Base-by-base conservation (phyloP, 306 rosid genomes). In the Pterocarpus santalinus region DNA sequence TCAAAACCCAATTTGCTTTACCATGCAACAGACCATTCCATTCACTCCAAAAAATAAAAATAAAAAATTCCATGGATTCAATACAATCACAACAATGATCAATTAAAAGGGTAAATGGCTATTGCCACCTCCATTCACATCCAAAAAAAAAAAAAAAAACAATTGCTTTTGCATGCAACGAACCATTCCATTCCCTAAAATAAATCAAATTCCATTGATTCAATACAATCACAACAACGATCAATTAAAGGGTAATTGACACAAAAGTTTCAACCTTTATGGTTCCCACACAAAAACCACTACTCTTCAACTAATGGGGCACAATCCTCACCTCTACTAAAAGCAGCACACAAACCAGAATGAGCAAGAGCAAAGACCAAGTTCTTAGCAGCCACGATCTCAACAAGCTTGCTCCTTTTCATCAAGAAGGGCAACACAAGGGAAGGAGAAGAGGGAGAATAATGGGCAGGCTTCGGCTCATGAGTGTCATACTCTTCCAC, bases 291-390 rank as follows among this genome's bases (percentile, higher is more conserved):
- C 28, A 55, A 55, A 55, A 55, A 55, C 4, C 12, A 14, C 6
- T 5, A n/a, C 8, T 14, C n/a, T 55, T 17, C 8, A 16, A n/a
- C 32, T 4, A 55, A 55, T 1, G 58, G 61, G 61, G 61, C 0
- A 15, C 7, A 55, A 4, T 8, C 65, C 60, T 68, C 83, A 93
- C 98, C 98, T 87, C 95, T 78, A 76, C 95, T 94, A 80, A 92
- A 94, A 46, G 97, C 98, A 33, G 98, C 98, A 92, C 97, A 92
- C 14, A 92, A 87, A 30, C 98, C 98, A 47, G 98, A 92, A 67
- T 94, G 98, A 4, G 94, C 91, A 28, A 94, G 94, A 60, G 97
- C 95, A 82, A 94, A 94, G 64, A 94, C 91, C 13, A 94, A 75
- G 57, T 84, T 91, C 34, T 88, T 90, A 1, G 98, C 97, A 65